These are phyloP conservation scores for Artemisia tridentata DNA, from an alignment of 129 eudicot genomes.

Conservation along the genomic window DNA sequence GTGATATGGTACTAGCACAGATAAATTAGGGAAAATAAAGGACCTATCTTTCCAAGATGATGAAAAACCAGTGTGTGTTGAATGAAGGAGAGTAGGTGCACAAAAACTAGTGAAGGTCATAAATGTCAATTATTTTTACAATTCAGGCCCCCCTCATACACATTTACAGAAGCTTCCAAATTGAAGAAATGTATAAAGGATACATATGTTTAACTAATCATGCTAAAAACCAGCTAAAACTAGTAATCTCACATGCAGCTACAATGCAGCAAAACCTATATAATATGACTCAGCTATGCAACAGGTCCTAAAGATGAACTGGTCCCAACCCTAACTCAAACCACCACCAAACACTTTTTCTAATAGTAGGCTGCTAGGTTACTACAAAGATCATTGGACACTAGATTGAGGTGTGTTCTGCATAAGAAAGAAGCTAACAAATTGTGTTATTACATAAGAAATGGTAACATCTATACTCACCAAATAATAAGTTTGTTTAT, in stretches of 20 bases:
- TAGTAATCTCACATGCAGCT: constrained; percentile 33
- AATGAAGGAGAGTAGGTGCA: constrained; percentile 5
- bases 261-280: constrained; percentile 26
- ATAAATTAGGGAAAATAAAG: constrained; percentile 19
- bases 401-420: background rate
- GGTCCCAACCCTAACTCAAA: constrained; percentile 6
- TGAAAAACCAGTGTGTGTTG: constrained; percentile 10
- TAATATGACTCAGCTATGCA: constrained; percentile 7
- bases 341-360: background rate
- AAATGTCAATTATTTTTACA: constrained; percentile 33
- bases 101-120: constrained; percentile 24
- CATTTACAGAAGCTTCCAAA: constrained; percentile 32
- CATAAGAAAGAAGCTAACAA: constrained; percentile 5
- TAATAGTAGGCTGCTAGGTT: background rate
- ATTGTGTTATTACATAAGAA: constrained; percentile 29
- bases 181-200: constrained; percentile 14
- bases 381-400: constrained; percentile 6
- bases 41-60: constrained; percentile 19
- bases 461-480: constrained; percentile 12
- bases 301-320: constrained; percentile 14
- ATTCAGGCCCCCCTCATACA: constrained; percentile 22
- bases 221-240: constrained; percentile 31
- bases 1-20: background rate
- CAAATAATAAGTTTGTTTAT: constrained; percentile 26
- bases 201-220: constrained; percentile 28